A percentile compares a stretch with the other conserved stretches of the same genome.
phyloP scores from a whole-genome alignment of 257 asterid genomes.

The Nicotiana paniculata region DNA sequence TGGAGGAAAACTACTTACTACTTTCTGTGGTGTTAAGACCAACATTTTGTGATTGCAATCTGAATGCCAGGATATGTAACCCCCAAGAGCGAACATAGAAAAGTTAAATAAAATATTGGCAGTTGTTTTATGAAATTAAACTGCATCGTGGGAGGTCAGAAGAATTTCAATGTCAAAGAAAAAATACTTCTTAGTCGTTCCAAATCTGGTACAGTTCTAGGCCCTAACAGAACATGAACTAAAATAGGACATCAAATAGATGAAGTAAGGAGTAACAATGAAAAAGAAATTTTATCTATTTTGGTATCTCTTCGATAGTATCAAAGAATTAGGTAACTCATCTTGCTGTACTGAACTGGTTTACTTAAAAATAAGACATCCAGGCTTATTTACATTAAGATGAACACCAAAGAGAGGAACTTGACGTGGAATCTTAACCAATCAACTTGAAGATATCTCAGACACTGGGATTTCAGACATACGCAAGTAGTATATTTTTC shows the following conservation, averaged over 20 bases:
- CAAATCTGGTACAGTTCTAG: background rate
- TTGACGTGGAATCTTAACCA: background rate
- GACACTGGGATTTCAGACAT: background rate
- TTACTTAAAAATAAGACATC: background rate
- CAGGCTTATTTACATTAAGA: background rate
- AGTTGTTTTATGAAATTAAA: background rate
- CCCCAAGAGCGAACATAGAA: background rate
- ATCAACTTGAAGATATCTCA: background rate
- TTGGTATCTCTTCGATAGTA: background rate
- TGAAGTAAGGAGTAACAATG: background rate
- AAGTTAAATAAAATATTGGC: background rate
- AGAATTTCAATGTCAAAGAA: background rate
- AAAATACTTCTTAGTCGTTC: background rate
- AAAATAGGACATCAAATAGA: background rate
- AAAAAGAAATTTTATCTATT: background rate
- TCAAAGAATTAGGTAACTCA: background rate
- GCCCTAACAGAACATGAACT: background rate
- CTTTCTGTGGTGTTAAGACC: background rate
- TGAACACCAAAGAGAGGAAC: background rate
- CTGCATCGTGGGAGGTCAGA: background rate
- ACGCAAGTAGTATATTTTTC: background rate
- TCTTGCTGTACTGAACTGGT: background rate
- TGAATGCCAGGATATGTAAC: background rate
- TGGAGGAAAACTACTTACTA: background rate
- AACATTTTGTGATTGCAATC: background rate